Conservation (phyloP, 495 filamentous ascomycete species). For the Daldinia grandis region DNA sequence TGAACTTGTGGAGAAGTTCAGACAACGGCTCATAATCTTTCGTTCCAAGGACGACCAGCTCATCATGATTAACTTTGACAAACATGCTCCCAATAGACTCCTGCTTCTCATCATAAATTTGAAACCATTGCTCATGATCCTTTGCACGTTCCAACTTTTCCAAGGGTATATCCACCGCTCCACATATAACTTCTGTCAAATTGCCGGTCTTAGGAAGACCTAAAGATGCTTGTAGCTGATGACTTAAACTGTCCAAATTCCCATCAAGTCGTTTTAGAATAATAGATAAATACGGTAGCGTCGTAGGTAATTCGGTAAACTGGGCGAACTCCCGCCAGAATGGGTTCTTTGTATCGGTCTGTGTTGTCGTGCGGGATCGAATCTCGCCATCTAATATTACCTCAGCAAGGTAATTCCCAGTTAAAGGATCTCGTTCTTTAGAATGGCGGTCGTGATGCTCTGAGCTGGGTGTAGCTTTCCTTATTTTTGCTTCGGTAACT, state of each 20-base stretch:
- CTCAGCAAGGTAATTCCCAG: conserved; percentile 83
- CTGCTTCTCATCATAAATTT: conserved; percentile 73
- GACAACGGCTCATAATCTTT: conserved; percentile 86
- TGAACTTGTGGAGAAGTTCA: conserved; percentile 84
- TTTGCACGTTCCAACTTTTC: conserved; percentile 81
- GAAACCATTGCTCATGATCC: conserved; percentile 91
- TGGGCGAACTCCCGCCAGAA: conserved; percentile 96
- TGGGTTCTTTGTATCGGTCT: conserved; percentile 80
- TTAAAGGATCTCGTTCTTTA: conserved; percentile 50
- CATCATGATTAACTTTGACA: conserved; percentile 82
- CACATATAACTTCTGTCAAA: conserved; percentile 61
- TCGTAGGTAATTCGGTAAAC: conserved; percentile 83
- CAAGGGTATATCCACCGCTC: conserved; percentile 83
- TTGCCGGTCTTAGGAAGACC: conserved; percentile 51
- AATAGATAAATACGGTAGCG: conserved; percentile 80
- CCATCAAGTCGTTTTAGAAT: conserved; percentile 77
- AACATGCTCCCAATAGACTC: conserved; percentile 86
- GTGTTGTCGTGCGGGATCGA: conserved; percentile 83
- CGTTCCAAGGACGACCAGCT: conserved; percentile 86
- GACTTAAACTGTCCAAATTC: conserved; percentile 50
- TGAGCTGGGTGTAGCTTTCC: conserved; percentile 36
- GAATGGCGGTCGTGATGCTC: conserved; percentile 48
- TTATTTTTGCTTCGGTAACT: conserved; percentile 67
- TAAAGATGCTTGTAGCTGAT: conserved; percentile 55
- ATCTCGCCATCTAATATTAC: conserved; percentile 91